phyloP scores from a whole-genome alignment of 306 rosid genomes.

The Citrullus amarus region DNA sequence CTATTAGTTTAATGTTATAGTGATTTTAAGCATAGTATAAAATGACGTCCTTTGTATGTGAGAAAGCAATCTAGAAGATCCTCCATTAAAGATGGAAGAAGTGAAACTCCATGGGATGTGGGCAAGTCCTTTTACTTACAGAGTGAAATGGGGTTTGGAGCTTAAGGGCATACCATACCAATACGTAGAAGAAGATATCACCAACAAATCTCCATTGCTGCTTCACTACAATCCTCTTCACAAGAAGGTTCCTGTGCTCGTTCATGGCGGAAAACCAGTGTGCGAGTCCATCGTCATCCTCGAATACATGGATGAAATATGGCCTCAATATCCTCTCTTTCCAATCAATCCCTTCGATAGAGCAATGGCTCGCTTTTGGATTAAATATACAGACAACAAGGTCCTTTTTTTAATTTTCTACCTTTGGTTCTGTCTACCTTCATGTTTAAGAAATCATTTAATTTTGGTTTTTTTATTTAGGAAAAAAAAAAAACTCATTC shows the following conservation, averaged over 20 bases:
- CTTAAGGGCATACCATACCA: conserved; percentile 33
- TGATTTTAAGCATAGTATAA: no score
- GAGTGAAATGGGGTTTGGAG: conserved; percentile 37
- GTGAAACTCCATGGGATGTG: conserved; percentile 39
- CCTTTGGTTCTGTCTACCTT: no score
- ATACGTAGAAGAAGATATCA: conserved; percentile 35
- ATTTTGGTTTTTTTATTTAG: no score
- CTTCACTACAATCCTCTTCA: conserved; percentile 29
- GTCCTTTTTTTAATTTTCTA: not conserved
- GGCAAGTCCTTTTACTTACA: conserved; percentile 28
- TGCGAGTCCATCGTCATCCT: conserved; percentile 32
- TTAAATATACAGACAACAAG: conserved; percentile 10
- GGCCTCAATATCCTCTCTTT: conserved; percentile 20
- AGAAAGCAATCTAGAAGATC: not conserved
- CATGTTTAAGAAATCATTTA: no score
- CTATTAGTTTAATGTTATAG: no score
- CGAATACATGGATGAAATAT: conserved; percentile 32
- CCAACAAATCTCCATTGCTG: conserved; percentile 25
- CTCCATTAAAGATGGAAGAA: conserved; percentile 27
- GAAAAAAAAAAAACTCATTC: no score
- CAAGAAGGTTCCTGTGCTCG: conserved; percentile 36
- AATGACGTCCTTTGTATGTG: no score
- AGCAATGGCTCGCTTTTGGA: conserved; percentile 26
- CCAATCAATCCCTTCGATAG: conserved; percentile 13
- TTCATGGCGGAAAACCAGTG: conserved; percentile 31